phyloP scores from a whole-genome alignment of 306 rosid genomes.

The Citrullus colocynthis region DNA sequence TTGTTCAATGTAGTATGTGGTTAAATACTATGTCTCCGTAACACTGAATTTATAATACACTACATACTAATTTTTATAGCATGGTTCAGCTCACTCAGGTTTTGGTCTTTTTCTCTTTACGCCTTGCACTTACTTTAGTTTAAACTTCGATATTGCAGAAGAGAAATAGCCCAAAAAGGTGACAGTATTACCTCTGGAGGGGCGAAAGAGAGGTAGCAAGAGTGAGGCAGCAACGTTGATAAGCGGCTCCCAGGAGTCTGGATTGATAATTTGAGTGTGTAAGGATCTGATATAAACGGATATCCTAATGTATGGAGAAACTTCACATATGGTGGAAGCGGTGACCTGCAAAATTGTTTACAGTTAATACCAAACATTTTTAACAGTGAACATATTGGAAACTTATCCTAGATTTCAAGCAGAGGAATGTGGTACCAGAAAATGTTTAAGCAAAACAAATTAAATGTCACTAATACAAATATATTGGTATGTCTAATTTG shows the following conservation, averaged over 20 bases:
- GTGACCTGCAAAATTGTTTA: slow-evolving; percentile 41
- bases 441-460: not conserved
- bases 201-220: slow-evolving; percentile 71
- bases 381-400: not conserved
- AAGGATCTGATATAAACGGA: slow-evolving; percentile 54
- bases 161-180: slow-evolving; percentile 1
- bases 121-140: not conserved
- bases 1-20: too few species aligned
- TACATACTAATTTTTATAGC: not conserved
- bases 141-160: not conserved
- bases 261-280: slow-evolving; percentile 29
- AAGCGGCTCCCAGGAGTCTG: slow-evolving; percentile 48
- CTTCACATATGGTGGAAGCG: slow-evolving; percentile 43
- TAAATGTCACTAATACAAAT: not conserved
- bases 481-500: not conserved
- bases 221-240: slow-evolving; percentile 38
- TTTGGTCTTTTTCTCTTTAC: not conserved
- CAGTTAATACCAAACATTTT: too few species aligned
- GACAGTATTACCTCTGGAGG: slow-evolving; percentile 71
- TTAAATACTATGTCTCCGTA: not conserved
- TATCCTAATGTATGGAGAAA: slow-evolving; percentile 59
- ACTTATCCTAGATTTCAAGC: not conserved
- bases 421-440: not conserved
- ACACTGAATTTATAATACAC: not conserved
- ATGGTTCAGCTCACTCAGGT: not conserved